These are phyloP conservation scores for Iris macrosiphon DNA, from an alignment of 106 monocot genomes.

Conservation along the genomic window DNA sequence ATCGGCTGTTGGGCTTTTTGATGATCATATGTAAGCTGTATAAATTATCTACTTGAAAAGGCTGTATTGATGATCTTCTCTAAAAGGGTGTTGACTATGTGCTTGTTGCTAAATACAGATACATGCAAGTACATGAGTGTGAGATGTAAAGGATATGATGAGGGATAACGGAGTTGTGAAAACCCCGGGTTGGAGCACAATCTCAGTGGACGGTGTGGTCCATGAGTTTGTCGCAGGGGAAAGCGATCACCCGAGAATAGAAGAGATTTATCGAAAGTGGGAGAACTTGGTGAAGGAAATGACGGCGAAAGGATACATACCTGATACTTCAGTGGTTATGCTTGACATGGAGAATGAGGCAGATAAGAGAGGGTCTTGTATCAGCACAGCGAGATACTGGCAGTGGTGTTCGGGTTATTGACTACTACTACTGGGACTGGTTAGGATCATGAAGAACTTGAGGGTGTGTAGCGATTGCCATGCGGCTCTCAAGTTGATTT, in stretches of 20 bases:
- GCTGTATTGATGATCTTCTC: too few species aligned
- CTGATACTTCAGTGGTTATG: conserved; percentile 54
- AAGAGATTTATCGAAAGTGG: conserved; percentile 35
- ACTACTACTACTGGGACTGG: conserved; percentile 33
- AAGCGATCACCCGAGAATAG: conserved; percentile 16
- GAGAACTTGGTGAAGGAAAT: conserved; percentile 42
- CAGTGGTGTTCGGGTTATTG: conserved; percentile 49
- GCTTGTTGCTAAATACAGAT: too few species aligned
- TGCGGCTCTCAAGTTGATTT: conserved; percentile 51
- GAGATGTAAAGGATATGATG: too few species aligned
- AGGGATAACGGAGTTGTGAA: conserved; percentile 55
- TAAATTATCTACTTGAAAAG: too few species aligned
- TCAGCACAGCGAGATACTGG: conserved; percentile 72
- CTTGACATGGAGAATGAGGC: conserved; percentile 56
- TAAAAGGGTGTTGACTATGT: too few species aligned
- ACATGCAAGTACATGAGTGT: too few species aligned
- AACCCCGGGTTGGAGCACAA: conserved; percentile 55
- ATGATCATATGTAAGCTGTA: too few species aligned
- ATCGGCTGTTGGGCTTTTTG: too few species aligned
- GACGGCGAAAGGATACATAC: conserved; percentile 36
- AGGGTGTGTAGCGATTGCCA: conserved; percentile 74
- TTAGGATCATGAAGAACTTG: conserved; percentile 83
- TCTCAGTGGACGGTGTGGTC: conserved; percentile 25
- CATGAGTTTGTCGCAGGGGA: conserved; percentile 67
- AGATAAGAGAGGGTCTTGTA: conserved; percentile 44